Evolutionary conservation across 768 basidiomycete genomes (phyloP).

Genomic region (Dentipellis fragilis): DNA sequence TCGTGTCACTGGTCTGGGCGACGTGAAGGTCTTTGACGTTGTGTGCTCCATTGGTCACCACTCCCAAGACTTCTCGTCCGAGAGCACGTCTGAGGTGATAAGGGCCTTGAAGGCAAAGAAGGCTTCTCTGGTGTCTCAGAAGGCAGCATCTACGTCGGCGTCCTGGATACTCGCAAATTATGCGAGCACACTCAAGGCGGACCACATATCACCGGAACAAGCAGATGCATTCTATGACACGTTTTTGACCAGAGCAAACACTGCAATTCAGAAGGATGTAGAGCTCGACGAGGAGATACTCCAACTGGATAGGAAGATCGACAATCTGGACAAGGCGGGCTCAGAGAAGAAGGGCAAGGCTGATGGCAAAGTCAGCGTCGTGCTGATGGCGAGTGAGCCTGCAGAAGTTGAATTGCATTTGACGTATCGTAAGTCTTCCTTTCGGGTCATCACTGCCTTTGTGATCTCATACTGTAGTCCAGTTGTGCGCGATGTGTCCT

Average conservation of each 20-base stretch:
- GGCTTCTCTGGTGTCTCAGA: too few relatives aligned
- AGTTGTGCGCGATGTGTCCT: conserved; percentile 33
- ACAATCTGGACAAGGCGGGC: conserved; percentile 23
- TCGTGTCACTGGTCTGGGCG: too few relatives aligned
- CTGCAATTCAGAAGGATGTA: conserved; percentile 24
- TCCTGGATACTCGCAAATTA: conserved; percentile 21
- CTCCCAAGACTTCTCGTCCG: too few relatives aligned
- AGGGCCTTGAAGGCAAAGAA: too few relatives aligned
- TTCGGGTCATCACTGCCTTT: background rate
- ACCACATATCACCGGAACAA: conserved; percentile 27
- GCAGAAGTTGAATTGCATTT: conserved; percentile 33
- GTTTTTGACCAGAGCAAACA: conserved; percentile 29
- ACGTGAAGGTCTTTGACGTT: too few relatives aligned
- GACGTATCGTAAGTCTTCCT: conserved; percentile 37
- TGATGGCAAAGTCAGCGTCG: conserved; percentile 28
- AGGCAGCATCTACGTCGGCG: too few relatives aligned
- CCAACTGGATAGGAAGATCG: conserved; percentile 28
- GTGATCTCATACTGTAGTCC: background rate
- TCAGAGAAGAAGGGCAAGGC: conserved; percentile 22
- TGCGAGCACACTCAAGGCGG: conserved; percentile 31
- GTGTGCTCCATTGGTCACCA: too few relatives aligned
- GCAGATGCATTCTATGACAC: conserved; percentile 32
- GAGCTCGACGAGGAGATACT: conserved; percentile 26
- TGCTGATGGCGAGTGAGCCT: conserved; percentile 30
- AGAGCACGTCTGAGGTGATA: too few relatives aligned